Base-by-base conservation (phyloP, 164 flowering plant genomes). In the Cinnamomum chago region DNA sequence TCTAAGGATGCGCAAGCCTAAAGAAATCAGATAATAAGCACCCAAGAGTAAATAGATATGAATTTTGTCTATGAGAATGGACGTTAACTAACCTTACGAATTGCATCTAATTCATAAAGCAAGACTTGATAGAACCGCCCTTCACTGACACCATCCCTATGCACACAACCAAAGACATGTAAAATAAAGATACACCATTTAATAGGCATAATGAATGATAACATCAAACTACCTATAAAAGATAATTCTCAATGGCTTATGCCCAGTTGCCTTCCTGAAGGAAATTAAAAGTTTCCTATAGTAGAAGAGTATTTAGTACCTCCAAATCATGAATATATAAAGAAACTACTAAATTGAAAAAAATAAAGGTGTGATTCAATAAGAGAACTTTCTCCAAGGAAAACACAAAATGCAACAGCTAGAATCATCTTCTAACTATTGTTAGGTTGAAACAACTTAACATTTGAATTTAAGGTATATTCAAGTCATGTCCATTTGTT, bases 231-330 rank as follows among this genome's bases (percentile, higher is more conserved):
- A 85, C 90, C 92, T 85, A 84, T 87, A 88, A 66, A 88, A 88
- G 76, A 88, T 87, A 28, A 88, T 88, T 74, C 90, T 74, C 77
- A 81, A 70, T 17, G 89, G 88, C 71, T 85, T 88, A 58, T 88
- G 86, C 4, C 90, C 90, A 18, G 92, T 88, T 15, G 90, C 90
- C 77, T 76, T 82, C 52, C 83, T 75, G 68, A 85, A 88, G 11
- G 92, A 87, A 51, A 88, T 74, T 74, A 88, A 72, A 28, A 88
- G 90, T 72, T 88, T 90, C 79, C 92, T 88, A 84, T 76, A 86
- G 35, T 18, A 12, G 30, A 66, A 67, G 11, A 35, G 28, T 14
- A 25, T 27, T 67, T 27, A 67, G 69, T 67, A 64, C 28, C 47
- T 35, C 47, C 47, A 35, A 35, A 35, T 5, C 47, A 35, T 35